Evolutionary conservation across 495 filamentous ascomycete species (phyloP), one percentile per base, ranked within the genome.

Genomic region (Hypoxylon lienhwacheense): DNA sequence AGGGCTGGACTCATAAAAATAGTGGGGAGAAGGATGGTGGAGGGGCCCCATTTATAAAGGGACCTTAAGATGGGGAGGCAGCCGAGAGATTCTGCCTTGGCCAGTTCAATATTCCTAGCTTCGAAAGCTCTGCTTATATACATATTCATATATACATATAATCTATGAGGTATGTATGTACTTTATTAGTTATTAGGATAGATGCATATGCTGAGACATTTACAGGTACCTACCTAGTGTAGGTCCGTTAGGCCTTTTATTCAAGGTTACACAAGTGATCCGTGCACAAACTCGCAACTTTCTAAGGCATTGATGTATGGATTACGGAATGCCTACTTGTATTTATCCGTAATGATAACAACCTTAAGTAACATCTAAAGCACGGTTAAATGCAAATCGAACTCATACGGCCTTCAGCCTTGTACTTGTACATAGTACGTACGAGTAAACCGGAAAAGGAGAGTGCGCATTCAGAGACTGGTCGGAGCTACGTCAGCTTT

Each of bases 401-500:
- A 20, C 25, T 26, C 41, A 21, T 2, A 45, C 32, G 21, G 32
- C 44, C 21, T 42, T 25, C 21, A 39, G 20, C 16, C 16, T 11
- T 17, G 36, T 39, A 39, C 19, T 19, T 39, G 12, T 24, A 10
- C 14, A 5, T 11, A 25, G 17, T 43, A 20, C 10, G 19, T 20
- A 21, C 21, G 35, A 19, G 36, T 19, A 37, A 57, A 46, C 39
- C 34, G 34, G 20, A 45, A 37, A 58, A 46, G 32, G 50, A 31
- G 41, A 31, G 20, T 37, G 16, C 41, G 16, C 16, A 15, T 26
- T 19, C 22, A 12, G 14, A 43, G 26, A 49, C 15, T 43, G 43
- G 51, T 44, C 28, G 48, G 43, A 66, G 55, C 63, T 66, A 66
- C 63, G 63, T 66, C 63, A 66, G 63, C 63, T 63, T n/a, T n/a